Base-by-base conservation (phyloP, 164 flowering plant species). In the Magnolia sinica region DNA sequence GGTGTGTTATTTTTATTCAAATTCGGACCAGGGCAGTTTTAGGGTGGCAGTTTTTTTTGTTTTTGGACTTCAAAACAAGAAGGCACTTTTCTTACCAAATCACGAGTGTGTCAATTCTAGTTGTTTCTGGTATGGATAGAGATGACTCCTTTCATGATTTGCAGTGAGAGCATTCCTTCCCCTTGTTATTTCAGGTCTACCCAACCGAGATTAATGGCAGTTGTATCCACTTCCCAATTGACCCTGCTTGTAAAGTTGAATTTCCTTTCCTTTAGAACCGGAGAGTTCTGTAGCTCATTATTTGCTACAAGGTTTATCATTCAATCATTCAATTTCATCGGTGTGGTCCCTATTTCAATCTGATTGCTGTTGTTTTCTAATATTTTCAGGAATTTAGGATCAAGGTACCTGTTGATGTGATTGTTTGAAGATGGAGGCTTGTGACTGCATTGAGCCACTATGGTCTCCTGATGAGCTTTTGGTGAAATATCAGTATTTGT, bases 401-500 rank as follows among this genome's bases (percentile, higher is more conserved):
- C 70, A 70, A 64, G 16, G 69, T 61, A 69, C 51, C n/a, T 24
- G 74, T 74, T 79, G 73, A 55, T 50, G 72, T 68, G 68, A 79
- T 70, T 79, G 75, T 58, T 74, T 49, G 76, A 76, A 9, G 70
- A 88, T 88, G 93, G 90, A 87, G 73, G 84, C 87, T 65, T 90
- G 96, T 77, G 89, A 90, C 80, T 90, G 92, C 70, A 70, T 90
- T 68, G 92, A 88, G 70, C 74, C 88, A 49, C 92, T 73, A 23
- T 88, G 88, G 89, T 81, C 86, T 73, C 81, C 82, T 7, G 92
- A 87, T 73, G 93, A 88, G 31, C 85, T 90, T 19, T 80, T 90
- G 63, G 86, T 86, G 78, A 90, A 85, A 82, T 90, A 88, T 81
- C 93, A 91, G 83, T 91, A 90, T 73, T 81, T 89, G 49, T 88